phyloP scores from a whole-genome alignment of 495 filamentous ascomycete genomes.

The Daldinia decipiens region DNA sequence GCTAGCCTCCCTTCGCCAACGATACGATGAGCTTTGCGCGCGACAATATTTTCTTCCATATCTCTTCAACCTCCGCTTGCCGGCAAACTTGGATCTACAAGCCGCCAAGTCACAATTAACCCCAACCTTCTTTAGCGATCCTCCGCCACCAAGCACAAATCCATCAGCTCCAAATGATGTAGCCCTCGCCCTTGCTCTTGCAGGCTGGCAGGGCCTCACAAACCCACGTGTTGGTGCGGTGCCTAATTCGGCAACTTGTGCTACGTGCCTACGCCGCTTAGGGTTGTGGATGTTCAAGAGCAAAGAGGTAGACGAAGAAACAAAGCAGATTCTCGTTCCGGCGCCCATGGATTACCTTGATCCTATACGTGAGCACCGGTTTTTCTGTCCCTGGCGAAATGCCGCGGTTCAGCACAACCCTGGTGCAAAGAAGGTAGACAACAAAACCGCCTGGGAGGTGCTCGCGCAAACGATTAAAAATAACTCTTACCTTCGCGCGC shows the following conservation, averaged over 20 bases:
- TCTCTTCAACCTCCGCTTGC: slow-evolving; percentile 61
- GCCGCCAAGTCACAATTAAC: slow-evolving; percentile 60
- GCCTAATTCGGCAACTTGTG: slow-evolving; percentile 77
- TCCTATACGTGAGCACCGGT: slow-evolving; percentile 74
- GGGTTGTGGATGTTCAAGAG: slow-evolving; percentile 94
- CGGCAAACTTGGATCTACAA: slow-evolving; percentile 59
- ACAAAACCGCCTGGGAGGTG: slow-evolving; percentile 58
- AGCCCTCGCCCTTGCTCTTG: slow-evolving; percentile 79
- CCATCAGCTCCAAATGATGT: slow-evolving; percentile 62
- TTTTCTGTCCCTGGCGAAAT: slow-evolving; percentile 85
- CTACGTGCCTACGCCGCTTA: slow-evolving; percentile 85
- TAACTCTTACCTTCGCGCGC: slow-evolving; percentile 53
- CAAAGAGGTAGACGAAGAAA: slow-evolving; percentile 59
- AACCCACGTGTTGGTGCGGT: slow-evolving; percentile 67
- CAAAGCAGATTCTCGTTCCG: slow-evolving; percentile 62
- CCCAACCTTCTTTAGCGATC: slow-evolving; percentile 55
- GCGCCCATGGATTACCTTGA: slow-evolving; percentile 73
- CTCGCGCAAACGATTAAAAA: slow-evolving; percentile 58
- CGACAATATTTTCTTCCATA: slow-evolving; percentile 62
- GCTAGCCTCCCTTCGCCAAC: slow-evolving; percentile 64
- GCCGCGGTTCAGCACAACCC: slow-evolving; percentile 64
- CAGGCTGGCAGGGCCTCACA: slow-evolving; percentile 82
- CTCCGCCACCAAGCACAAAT: slow-evolving; percentile 48
- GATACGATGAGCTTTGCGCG: slow-evolving; percentile 66
- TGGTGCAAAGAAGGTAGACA: slow-evolving; percentile 45